A percentile compares a stretch with the other conserved stretches of the same genome.
Conservation (phyloP, 2,329 filamentous ascomycete genomes). For the Myotisia sp. region DNA sequence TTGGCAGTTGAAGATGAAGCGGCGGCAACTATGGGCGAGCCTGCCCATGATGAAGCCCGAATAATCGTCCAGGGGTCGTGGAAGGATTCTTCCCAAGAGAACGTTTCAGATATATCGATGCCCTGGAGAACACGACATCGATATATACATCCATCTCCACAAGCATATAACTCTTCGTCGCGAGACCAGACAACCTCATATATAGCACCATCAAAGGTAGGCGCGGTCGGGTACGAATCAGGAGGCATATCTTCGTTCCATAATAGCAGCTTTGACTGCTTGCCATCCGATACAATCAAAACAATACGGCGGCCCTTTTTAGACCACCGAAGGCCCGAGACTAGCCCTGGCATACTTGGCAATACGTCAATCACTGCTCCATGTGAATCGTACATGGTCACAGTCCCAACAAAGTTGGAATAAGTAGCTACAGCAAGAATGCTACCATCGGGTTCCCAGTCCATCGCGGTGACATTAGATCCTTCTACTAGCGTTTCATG, state of each 20-base stretch:
- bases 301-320: conserved; percentile 25
- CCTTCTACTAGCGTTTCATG: conserved; percentile 26
- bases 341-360: conserved; percentile 31
- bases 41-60: conserved; percentile 20
- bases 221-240: conserved; percentile 24
- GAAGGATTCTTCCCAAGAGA: conserved; percentile 14
- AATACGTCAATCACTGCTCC: conserved; percentile 33
- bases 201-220: conserved; percentile 25
- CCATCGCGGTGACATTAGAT: conserved; percentile 29
- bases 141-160: conserved; percentile 27
- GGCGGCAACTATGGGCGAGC: conserved; percentile 24
- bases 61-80: conserved; percentile 30
- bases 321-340: conserved; percentile 32
- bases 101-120: conserved; percentile 25
- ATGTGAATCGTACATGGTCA: conserved; percentile 31
- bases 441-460: conserved; percentile 32
- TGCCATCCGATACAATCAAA: conserved; percentile 30
- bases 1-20: conserved; percentile 23
- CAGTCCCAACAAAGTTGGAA: conserved; percentile 28
- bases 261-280: conserved; percentile 28
- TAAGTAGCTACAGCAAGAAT: conserved; percentile 35
- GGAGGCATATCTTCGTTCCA: conserved; percentile 30
- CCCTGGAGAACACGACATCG: conserved; percentile 26
- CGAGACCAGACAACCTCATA: conserved; percentile 32
- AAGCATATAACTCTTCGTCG: conserved; percentile 24